Conservation (phyloP, 208 protist species). For the Crithidia expoeki region DNA sequence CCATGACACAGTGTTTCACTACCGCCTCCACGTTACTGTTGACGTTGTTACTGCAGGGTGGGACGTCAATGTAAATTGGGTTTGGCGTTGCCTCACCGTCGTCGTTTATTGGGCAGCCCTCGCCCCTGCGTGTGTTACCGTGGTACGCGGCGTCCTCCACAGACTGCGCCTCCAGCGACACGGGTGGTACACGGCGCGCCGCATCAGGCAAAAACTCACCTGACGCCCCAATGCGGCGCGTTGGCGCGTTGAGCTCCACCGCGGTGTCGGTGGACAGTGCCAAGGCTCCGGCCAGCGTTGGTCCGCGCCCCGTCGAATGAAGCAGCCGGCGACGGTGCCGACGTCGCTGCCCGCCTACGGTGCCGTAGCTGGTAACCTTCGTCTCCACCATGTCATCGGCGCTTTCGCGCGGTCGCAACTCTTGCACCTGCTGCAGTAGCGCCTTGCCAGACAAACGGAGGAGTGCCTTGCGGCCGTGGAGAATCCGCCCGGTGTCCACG, state of each 20-base stretch:
- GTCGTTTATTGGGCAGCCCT: conserved; percentile 74
- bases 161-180: conserved; percentile 37
- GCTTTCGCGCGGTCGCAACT: conserved; percentile 41
- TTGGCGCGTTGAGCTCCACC: not conserved
- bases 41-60: not conserved
- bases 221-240: not conserved
- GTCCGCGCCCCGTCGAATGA: not conserved
- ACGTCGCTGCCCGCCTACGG: conserved; percentile 9
- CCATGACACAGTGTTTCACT: conserved; percentile 54
- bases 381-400: conserved; percentile 53
- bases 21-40: conserved; percentile 9
- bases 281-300: not conserved
- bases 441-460: not conserved
- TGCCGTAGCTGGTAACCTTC: conserved; percentile 3
- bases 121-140: conserved; percentile 58
- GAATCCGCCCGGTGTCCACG: conserved; percentile 24
- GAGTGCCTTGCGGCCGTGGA: conserved; percentile 25
- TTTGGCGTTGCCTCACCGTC: conserved; percentile 29
- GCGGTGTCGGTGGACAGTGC: conserved; percentile 1
- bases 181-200: conserved; percentile 31
- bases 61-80: conserved; percentile 58
- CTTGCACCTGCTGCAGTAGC: conserved; percentile 55
- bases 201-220: conserved; percentile 36
- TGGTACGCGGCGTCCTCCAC: conserved; percentile 69
- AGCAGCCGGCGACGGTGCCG: conserved; percentile 10